Base-by-base conservation (phyloP, 768 basidiomycete species). In the Filobasidium floriforme region DNA sequence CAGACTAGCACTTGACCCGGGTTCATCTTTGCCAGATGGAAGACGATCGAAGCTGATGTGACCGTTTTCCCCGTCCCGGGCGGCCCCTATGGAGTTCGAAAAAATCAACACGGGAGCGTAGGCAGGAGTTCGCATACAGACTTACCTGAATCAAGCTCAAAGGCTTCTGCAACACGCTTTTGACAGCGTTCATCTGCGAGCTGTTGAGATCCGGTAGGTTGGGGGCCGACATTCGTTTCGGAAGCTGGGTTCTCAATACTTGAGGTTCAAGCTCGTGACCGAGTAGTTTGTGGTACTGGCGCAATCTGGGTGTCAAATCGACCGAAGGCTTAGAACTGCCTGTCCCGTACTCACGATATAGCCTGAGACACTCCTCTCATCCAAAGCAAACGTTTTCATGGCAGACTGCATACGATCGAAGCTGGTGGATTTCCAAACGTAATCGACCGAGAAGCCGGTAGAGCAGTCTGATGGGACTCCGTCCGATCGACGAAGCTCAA, bases 371-470 rank as follows among this genome's bases (percentile, higher is more conserved):
- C 92, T 96, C 83, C 97, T 96, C 80, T 99, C 96, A 72, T 99
- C 96, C 19, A 99, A 89, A 9, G 96, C 96, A 76, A 99, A 99
- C 0, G 93, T 98, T 84, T 97, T 98, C 94, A 99, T 98, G 0
- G 96, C 94, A 41, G 92, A 84, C 76, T 99, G 96, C 96, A 99
- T 99, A 59, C 96, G 84, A 78, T 99, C 96, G 73, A 99, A 99
- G 78, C 94, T 98, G 0, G 96, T 99, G 5, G 92, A 93, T 80
- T 99, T 99, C 96, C 96, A 99, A 5, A 99, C 94, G 74, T 98
- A 99, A 78, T 99, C 96, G n/a, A 88, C 96, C 0, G 90, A 87
- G 73, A 96, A 98, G 72, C 90, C 90, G 75, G 93, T 91, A 0
- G 91, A 92, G 79, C 91, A 86, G 40, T 98, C 94, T 19, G 88